Percentiles rank a stretch among this genome's conserved stretches.
Conservation (phyloP, 768 basidiomycete species). For the Pluteus cervinus region DNA sequence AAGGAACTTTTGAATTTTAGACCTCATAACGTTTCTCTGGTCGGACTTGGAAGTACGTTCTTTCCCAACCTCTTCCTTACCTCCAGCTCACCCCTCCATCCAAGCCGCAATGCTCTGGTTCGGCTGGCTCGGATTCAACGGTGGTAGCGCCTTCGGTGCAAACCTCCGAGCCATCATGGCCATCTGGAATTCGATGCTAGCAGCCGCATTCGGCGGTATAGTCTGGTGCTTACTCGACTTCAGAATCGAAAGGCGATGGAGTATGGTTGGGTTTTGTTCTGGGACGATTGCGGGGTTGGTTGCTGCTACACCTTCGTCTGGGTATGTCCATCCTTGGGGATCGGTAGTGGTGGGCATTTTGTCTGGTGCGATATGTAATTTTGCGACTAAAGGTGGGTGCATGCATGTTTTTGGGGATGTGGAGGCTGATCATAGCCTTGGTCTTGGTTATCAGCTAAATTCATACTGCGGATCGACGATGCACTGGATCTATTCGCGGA, state of each 20-base stretch:
- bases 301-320: slow-evolving; percentile 84
- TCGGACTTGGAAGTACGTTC: slow-evolving; percentile 64
- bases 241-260: slow-evolving; percentile 74
- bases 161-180: slow-evolving; percentile 84
- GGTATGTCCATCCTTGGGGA: slow-evolving; percentile 74
- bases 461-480: slow-evolving; percentile 71
- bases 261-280: slow-evolving; percentile 90
- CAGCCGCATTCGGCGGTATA: slow-evolving; percentile 75
- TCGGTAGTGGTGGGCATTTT: slow-evolving; percentile 72
- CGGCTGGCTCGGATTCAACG: slow-evolving; percentile 89
- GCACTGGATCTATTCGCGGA: slow-evolving; percentile 90
- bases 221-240: slow-evolving; percentile 82
- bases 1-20: slow-evolving; percentile 73
- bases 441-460: slow-evolving; percentile 46
- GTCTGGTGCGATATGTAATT: slow-evolving; percentile 70
- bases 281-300: slow-evolving; percentile 88
- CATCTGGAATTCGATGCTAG: slow-evolving; percentile 85
- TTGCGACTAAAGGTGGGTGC: slow-evolving; percentile 70
- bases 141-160: slow-evolving; percentile 82
- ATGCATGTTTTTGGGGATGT: neutral
- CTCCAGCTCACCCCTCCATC: neutral
- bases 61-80: neutral
- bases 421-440: slow-evolving; percentile 7
- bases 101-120: slow-evolving; percentile 77
- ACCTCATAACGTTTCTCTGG: slow-evolving; percentile 82